Evolutionary conservation across 371 early-diverging fungal genomes (phyloP).

Genomic region (Batrachochytrium dendrobatidis): DNA sequence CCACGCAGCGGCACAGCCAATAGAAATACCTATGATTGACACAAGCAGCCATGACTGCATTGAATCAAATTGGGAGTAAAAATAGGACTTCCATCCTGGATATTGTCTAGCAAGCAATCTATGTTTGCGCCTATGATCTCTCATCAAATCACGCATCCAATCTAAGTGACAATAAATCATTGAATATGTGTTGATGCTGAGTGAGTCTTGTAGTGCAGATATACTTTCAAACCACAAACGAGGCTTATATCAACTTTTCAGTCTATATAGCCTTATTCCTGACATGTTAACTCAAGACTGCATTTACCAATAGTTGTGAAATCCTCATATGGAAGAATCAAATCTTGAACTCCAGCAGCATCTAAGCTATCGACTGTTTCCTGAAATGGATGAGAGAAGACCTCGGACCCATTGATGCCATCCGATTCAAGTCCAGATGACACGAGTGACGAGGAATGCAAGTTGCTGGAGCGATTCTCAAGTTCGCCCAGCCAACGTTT

Average conservation of each 20-base stretch:
- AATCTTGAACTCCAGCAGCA: no score
- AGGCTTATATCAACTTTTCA: not conserved
- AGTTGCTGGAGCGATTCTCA: not conserved
- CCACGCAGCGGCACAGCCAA: conserved; percentile 27
- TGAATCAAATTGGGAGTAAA: conserved; percentile 14
- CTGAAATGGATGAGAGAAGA: no score
- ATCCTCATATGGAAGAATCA: conserved; percentile 36
- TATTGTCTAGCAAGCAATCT: conserved; percentile 28
- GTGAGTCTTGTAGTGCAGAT: conserved; percentile 4
- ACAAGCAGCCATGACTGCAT: conserved; percentile 33
- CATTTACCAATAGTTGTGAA: conserved; percentile 60
- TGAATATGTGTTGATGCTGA: conserved; percentile 5
- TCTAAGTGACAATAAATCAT: not conserved
- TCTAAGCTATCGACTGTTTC: no score
- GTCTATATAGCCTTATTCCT: not conserved
- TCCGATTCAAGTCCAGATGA: not conserved
- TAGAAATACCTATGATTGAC: conserved; percentile 21
- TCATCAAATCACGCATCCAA: not conserved
- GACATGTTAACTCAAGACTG: conserved; percentile 78
- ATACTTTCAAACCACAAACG: conserved; percentile 36
- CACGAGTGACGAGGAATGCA: conserved; percentile 1
- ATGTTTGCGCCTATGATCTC: conserved; percentile 62
- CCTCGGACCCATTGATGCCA: no score
- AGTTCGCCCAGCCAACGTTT: not conserved
- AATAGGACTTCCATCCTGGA: conserved; percentile 6